Percentiles rank a stretch among this genome's conserved stretches.
phyloP scores from a whole-genome alignment of 2,329 filamentous ascomycete species.

The Apiospora saccharicola region DNA sequence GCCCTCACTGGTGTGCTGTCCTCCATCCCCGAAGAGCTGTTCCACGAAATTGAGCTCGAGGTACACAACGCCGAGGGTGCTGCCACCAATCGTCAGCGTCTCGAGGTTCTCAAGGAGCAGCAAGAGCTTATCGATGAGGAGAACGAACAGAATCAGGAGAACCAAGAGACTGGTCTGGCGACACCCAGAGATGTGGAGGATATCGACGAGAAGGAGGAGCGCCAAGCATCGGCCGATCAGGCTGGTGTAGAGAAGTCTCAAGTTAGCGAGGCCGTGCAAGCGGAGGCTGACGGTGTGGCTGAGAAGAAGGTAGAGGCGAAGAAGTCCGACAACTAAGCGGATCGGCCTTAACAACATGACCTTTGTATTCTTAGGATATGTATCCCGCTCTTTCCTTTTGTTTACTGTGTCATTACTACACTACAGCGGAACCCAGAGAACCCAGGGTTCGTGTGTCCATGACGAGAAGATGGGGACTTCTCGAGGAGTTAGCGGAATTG shows the following conservation, averaged over 20 bases:
- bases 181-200: constrained; percentile 87
- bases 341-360: constrained; percentile 22
- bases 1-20: constrained; percentile 91
- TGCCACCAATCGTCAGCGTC: constrained; percentile 97
- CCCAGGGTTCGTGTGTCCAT: not conserved
- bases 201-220: constrained; percentile 92
- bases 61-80: constrained; percentile 96
- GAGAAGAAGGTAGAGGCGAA: constrained; percentile 38
- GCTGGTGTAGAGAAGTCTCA: constrained; percentile 51
- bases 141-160: constrained; percentile 87
- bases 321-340: constrained; percentile 33
- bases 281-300: constrained; percentile 56
- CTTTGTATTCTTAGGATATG: constrained; percentile 9
- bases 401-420: constrained; percentile 30
- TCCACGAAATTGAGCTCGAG: constrained; percentile 99
- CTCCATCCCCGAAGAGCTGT: constrained; percentile 95
- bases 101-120: constrained; percentile 98
- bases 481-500: constrained; percentile 17
- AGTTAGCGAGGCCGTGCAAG: constrained; percentile 61
- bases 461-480: constrained; percentile 15
- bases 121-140: constrained; percentile 98
- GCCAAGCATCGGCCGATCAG: constrained; percentile 53
- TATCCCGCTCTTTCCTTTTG: constrained; percentile 39
- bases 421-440: constrained; percentile 9
- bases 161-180: constrained; percentile 75